phyloP scores from a whole-genome alignment of 2,329 filamentous ascomycete genomes.

The Dryadomyces quercus-mongolicae region DNA sequence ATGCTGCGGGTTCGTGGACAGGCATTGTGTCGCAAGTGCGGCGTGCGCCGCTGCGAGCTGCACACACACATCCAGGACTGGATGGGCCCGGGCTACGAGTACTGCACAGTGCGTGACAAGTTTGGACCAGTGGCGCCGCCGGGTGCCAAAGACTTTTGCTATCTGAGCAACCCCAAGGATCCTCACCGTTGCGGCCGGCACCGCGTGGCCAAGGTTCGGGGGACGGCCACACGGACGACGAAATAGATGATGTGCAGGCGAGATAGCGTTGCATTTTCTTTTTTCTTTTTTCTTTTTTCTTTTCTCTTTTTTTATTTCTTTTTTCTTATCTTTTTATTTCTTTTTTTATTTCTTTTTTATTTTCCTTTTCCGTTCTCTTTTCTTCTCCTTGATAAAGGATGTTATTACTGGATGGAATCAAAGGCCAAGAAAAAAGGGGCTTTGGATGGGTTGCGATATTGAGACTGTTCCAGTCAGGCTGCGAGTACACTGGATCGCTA shows the following conservation, averaged over 20 bases:
- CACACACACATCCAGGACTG: conserved; percentile 49
- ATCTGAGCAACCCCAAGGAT: conserved; percentile 47
- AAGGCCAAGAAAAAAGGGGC: too few species aligned
- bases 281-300: neutral
- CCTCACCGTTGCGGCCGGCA: conserved; percentile 47
- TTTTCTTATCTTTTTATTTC: neutral
- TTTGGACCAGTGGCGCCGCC: conserved; percentile 37
- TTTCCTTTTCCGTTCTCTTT: neutral
- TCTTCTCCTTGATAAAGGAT: neutral
- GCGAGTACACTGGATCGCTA: too few species aligned
- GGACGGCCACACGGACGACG: conserved; percentile 5
- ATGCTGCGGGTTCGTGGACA: conserved; percentile 42
- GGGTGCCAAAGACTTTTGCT: conserved; percentile 39
- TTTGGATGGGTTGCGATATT: too few species aligned
- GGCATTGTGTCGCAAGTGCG: conserved; percentile 51
- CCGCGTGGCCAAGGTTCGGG: conserved; percentile 20
- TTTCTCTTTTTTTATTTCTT: neutral
- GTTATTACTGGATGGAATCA: neutral
- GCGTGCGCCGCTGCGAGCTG: conserved; percentile 47
- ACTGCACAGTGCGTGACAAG: conserved; percentile 47
- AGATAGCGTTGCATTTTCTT: neutral
- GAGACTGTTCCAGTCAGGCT: neutral
- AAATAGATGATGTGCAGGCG: neutral
- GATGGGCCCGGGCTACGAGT: conserved; percentile 45
- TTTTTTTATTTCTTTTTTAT: neutral